Evolutionary conservation across 441 rosid genomes (phyloP), one percentile per base, ranked within the genome.

Genomic region (Omphalea diandra): DNA sequence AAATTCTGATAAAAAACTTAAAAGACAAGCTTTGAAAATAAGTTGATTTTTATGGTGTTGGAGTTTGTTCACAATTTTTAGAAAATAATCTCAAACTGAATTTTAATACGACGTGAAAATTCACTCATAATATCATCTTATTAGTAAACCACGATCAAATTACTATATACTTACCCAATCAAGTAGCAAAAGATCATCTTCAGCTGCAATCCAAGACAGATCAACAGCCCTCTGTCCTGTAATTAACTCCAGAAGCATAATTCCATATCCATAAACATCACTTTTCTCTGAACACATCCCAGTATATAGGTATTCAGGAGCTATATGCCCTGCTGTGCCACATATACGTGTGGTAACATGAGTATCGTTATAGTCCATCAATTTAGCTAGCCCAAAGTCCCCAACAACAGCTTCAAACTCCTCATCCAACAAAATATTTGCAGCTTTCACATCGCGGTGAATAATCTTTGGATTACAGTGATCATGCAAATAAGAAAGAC

Each of bases 371-470:
- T 84, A 81, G 76, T 90, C 89, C 86, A 90, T 83, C 50, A 86
- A 84, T 76, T 82, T 90, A 3, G 96, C 96, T 17, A 90, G 75
- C 43, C 93, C 96, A 60, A 90, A 90, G 70, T 90, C 96, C 24
- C 96, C 96, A 70, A 87, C 86, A 29, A 90, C 93, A 12, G 96
- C 96, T 76, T 90, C 96, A 60, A 88, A 90, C 57, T 85, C 89
- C 68, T 87, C 91, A 50, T 90, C 96, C 71, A 90, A 72, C 71
- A 90, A 76, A 47, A 90, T 85, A 67, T 90, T 90, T 17, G 96
- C 96, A 31, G 93, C 96, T 76, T 90, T 87, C 63, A 90, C 91
- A 47, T 90, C 96, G 1, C 93, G 89, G 68, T 87, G 96, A 73
- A 87, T 87, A 67, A 90, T 87, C 73, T 85, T 90, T 0, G 93